Conservation (phyloP, 2,329 filamentous ascomycete genomes). For the Cercospora sp. region DNA sequence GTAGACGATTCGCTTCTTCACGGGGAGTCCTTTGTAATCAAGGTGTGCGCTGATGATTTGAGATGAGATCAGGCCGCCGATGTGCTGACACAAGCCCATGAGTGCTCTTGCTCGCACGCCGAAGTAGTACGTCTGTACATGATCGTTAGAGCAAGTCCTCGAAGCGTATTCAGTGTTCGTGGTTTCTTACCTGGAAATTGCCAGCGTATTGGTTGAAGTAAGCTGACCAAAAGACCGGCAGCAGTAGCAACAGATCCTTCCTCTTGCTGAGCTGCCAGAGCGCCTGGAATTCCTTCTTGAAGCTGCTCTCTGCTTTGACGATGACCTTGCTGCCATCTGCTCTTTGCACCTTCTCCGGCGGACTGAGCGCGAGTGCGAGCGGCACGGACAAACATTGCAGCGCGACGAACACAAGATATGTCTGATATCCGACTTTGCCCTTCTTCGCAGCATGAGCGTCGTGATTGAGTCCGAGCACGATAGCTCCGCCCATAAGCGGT, state of each 20-base stretch:
- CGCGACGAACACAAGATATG: constrained; percentile 48
- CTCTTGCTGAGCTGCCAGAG: constrained; percentile 38
- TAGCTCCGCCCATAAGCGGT: constrained; percentile 50
- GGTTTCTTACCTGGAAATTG: constrained; percentile 48
- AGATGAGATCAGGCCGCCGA: constrained; percentile 47
- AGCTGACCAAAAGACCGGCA: constrained; percentile 48
- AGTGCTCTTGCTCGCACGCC: constrained; percentile 50
- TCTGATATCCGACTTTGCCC: constrained; percentile 40
- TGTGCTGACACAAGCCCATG: constrained; percentile 50
- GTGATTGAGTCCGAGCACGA: constrained; percentile 51
- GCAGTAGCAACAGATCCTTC: constrained; percentile 41
- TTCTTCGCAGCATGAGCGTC: constrained; percentile 45
- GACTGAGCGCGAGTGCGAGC: constrained; percentile 43
- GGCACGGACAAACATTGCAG: constrained; percentile 43
- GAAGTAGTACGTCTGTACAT: constrained; percentile 43
- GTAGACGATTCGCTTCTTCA: constrained; percentile 45
- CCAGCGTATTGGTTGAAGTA: constrained; percentile 50
- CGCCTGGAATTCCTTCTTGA: constrained; percentile 43
- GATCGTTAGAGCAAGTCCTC: not conserved
- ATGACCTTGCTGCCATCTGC: constrained; percentile 44
- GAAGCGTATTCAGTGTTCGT: not conserved
- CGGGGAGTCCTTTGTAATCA: constrained; percentile 46
- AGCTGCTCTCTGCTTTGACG: constrained; percentile 42
- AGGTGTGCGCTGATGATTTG: constrained; percentile 49
- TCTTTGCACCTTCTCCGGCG: constrained; percentile 47